These are phyloP conservation scores for Raphanus sativus DNA, from an alignment of 345 rosid genomes.

Conservation along the genomic window DNA sequence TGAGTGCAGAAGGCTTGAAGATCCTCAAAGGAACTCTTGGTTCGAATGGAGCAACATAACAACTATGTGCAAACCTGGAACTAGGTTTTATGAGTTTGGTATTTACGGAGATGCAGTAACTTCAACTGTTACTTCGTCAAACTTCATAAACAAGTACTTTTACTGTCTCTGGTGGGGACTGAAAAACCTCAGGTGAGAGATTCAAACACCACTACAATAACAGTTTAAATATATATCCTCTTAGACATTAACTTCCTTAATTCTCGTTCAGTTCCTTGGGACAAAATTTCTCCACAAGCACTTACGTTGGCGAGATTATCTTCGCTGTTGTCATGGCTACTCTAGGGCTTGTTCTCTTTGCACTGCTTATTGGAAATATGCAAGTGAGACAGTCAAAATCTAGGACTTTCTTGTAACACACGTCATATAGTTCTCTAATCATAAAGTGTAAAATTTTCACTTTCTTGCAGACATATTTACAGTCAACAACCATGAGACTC, in stretches of 20 bases:
- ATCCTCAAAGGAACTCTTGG: slow-evolving; percentile 54
- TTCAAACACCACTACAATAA: background rate
- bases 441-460: background rate
- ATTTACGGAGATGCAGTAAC: slow-evolving; percentile 73
- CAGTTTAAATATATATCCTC: background rate
- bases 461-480: slow-evolving; percentile 68
- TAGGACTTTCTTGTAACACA: background rate
- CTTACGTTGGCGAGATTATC: slow-evolving; percentile 71
- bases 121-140: slow-evolving; percentile 51
- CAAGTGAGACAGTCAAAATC: slow-evolving; percentile 50
- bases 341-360: slow-evolving; percentile 86
- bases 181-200: slow-evolving; percentile 71
- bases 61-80: slow-evolving; percentile 48
- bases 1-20: slow-evolving; percentile 53
- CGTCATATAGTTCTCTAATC: background rate
- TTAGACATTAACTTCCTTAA: background rate
- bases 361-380: slow-evolving; percentile 93
- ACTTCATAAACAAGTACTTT: slow-evolving; percentile 78
- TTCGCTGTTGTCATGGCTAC: slow-evolving; percentile 76
- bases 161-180: slow-evolving; percentile 98
- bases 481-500: slow-evolving; percentile 72
- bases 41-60: slow-evolving; percentile 65
- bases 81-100: slow-evolving; percentile 59
- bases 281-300: slow-evolving; percentile 76
- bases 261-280: slow-evolving; percentile 64